Base-by-base conservation (phyloP, 164 flowering plant species). In the Vitis labrusca region DNA sequence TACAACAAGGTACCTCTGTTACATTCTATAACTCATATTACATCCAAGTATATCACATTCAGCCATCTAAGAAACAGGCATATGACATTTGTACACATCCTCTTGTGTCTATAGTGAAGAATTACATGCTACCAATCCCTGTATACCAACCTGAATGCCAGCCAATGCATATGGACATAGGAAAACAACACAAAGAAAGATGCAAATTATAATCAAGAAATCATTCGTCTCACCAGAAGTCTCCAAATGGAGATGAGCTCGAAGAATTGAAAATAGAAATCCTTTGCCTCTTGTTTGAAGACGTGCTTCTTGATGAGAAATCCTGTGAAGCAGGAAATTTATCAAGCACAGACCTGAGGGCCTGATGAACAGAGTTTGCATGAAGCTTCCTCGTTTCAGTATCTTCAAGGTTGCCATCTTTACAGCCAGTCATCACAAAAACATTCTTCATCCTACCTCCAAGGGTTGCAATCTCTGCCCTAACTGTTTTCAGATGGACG, bases 401-500 rank as follows among this genome's bases (percentile, higher is more conserved):
- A 11, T 70, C 64, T 51, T 64, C 67, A 61, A 9, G 1, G 49
- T 62, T 27, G 60, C 32, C 48, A 56, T 63, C 73, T 64, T 60
- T 50, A 52, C 54, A 60, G 59, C 64, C 62, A 17, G 56, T 51
- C 8, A 67, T 37, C 23, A 73, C 44, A 16, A 79, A 16, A 7
- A 71, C 65, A 48, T 64, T 73, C 68, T 64, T 73, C 70, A 71
- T 61, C 16, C 77, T 63, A 15, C 71, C 75, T 48, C 65, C 77
- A 12, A 73, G 50, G 30, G 80, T 79, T 9, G 77, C 61, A 8
- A 79, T 59, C 70, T 79, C 82, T 29, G 77, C 82, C 50, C 32
- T 73, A 47, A 67, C 50, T 19, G 66, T 60, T 14, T 44, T 73
- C 48, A 79, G 61, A 11, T 71, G 71, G 44, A 73, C 77, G 29